Evolutionary conservation across 2,329 filamentous ascomycete genomes (phyloP).

Genomic region (Chaetomium globosum): DNA sequence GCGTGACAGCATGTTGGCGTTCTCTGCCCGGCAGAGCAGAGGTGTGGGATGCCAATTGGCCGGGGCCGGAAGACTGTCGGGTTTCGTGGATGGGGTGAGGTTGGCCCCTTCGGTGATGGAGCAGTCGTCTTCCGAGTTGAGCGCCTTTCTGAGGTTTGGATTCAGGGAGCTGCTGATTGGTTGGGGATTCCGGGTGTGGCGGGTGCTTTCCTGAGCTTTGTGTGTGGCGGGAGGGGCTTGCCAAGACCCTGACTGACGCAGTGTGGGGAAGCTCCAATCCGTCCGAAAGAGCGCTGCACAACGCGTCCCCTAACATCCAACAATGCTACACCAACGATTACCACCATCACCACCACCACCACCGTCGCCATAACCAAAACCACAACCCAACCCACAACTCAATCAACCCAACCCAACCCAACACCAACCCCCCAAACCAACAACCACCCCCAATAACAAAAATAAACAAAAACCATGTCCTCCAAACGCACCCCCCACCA

Average conservation of each 20-base stretch:
- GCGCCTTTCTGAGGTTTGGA: constrained; percentile 34
- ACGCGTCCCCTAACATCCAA: constrained; percentile 1
- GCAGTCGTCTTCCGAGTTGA: constrained; percentile 22
- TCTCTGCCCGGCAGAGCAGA: constrained; percentile 45
- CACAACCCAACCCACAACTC: background rate
- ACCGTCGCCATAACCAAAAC: background rate
- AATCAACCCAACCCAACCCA: too few relatives aligned
- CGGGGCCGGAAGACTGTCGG: constrained; percentile 27
- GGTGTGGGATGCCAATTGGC: constrained; percentile 41
- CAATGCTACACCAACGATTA: background rate
- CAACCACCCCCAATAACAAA: background rate
- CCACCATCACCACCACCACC: constrained; percentile 8
- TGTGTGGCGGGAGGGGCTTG: constrained; percentile 28
- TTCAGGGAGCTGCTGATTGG: constrained; percentile 33
- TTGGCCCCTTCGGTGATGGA: constrained; percentile 12
- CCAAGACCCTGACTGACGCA: constrained; percentile 23
- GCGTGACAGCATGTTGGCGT: constrained; percentile 48
- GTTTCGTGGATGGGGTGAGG: constrained; percentile 29
- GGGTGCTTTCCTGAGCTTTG: constrained; percentile 18
- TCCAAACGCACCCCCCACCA: constrained; percentile 61
- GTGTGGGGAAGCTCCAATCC: constrained; percentile 20
- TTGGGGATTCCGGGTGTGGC: constrained; percentile 16
- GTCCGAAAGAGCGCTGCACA: background rate
- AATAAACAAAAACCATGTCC: constrained; percentile 41
- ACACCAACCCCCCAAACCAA: background rate